Base-by-base conservation (phyloP, 2,329 filamentous ascomycete species). In the Phyllosticta citrichinensis region DNA sequence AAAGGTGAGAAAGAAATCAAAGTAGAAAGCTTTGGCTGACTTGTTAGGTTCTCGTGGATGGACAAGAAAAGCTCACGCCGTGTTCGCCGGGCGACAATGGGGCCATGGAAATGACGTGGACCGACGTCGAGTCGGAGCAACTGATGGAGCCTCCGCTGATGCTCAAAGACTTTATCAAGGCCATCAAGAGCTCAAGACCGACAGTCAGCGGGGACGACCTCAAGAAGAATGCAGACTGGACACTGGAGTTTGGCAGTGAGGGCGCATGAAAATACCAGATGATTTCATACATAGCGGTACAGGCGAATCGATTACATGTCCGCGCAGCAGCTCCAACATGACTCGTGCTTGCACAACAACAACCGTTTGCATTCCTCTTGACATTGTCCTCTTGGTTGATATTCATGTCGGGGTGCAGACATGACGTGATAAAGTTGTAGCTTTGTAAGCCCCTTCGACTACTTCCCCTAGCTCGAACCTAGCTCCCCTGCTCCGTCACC, bases 71-170 rank as follows among this genome's bases (percentile, higher is more conserved):
- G 73, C 73, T 91, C 63, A 97, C 91, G 0, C 95, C 94, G 0
- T 99, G 94, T 78, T 97, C 92, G 3, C 95, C 94, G 0, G 94
- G 94, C 50, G 93, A 97, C 67, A 75, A 81, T 0, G 87, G 89
- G 14, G 93, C 91, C 19, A 84, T 86, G 66, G 94, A 99, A 75
- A 97, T 97, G 91, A 89, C 86, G 1, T 97, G 94, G 86, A 89
- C 91, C 68, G 86, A 92, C 63, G 81, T 99, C 19, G 87, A 92
- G 55, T 86, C 88, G 6, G 91, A 97, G 0, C 81, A 89, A 68
- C 81, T 99, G 0, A 82, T 94, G 9, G 92, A 97, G 69, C 95
- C 94, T 0, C 83, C 91, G 0, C 85, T 99, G 22, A 82, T 87
- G 65, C 81, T 96, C 62, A 95, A 95, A 73, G 94, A 99, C 74